phyloP scores from a whole-genome alignment of 1,284 basidiomycete species.

The Kalmanozyma brasiliensis region DNA sequence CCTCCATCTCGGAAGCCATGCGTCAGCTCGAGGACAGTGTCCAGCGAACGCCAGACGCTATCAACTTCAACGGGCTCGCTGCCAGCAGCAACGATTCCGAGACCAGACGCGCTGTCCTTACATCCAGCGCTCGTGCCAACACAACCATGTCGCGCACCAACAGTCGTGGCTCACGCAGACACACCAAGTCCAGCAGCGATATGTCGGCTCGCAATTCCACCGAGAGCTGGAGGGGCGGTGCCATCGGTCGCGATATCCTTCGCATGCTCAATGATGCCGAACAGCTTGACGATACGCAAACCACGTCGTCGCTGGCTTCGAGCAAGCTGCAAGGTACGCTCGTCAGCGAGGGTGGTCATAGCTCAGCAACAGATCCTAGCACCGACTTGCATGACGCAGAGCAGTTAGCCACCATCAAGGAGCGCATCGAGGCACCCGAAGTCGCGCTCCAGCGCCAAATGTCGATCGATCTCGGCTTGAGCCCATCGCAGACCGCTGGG shows the following conservation, averaged over 20 bases:
- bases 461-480: slow-evolving; percentile 16
- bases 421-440: slow-evolving; percentile 35
- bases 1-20: slow-evolving; percentile 6
- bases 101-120: not conserved
- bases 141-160: not conserved
- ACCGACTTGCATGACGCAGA: slow-evolving; percentile 36
- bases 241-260: slow-evolving; percentile 21
- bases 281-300: slow-evolving; percentile 1
- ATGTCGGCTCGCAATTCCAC: slow-evolving; percentile 28
- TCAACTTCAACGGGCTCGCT: slow-evolving; percentile 21
- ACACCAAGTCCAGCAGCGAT: slow-evolving; percentile 33
- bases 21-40: slow-evolving; percentile 17
- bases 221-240: slow-evolving; percentile 32
- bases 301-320: slow-evolving; percentile 13
- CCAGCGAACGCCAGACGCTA: not conserved
- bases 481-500: slow-evolving; percentile 5
- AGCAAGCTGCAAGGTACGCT: slow-evolving; percentile 16
- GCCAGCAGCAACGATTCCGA: slow-evolving; percentile 19
- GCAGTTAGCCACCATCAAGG: slow-evolving; percentile 39
- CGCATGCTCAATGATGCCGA: slow-evolving; percentile 23
- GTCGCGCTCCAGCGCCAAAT: slow-evolving; percentile 17
- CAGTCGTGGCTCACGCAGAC: slow-evolving; percentile 9
- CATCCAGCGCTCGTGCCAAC: not conserved
- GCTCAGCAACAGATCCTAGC: slow-evolving; percentile 42
- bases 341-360: slow-evolving; percentile 44